phyloP scores from a whole-genome alignment of 2,329 filamentous ascomycete species.

The Alternaria tenuissima region DNA sequence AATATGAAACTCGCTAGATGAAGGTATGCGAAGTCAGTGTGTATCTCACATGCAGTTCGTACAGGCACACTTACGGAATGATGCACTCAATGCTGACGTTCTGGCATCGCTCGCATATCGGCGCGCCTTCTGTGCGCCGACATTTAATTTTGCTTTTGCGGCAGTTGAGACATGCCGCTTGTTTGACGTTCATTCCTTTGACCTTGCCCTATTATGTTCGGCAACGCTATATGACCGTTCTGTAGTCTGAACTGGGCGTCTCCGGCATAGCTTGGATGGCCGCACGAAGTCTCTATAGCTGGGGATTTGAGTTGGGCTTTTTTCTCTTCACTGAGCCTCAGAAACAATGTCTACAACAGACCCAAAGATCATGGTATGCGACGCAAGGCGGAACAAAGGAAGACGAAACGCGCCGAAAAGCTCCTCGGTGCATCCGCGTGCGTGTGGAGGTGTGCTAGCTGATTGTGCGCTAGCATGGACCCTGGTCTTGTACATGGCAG shows the following conservation, averaged over 20 bases:
- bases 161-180: slow-evolving; percentile 69
- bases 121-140: slow-evolving; percentile 58
- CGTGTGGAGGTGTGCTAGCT: slow-evolving; percentile 7
- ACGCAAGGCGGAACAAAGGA: neutral
- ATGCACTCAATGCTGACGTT: slow-evolving; percentile 69
- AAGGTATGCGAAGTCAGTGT: neutral
- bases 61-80: slow-evolving; percentile 53
- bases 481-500: slow-evolving; percentile 6
- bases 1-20: slow-evolving; percentile 65
- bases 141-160: slow-evolving; percentile 74
- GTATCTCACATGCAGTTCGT: neutral
- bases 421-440: neutral
- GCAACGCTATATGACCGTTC: neutral
- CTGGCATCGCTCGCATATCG: slow-evolving; percentile 68
- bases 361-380: neutral
- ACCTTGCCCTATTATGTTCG: neutral
- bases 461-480: slow-evolving; percentile 9
- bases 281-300: neutral
- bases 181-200: slow-evolving; percentile 39
- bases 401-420: neutral
- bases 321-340: neutral
- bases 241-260: neutral
- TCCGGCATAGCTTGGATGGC: slow-evolving; percentile 5
- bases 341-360: neutral
- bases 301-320: neutral